Base-by-base conservation (phyloP, 1,284 basidiomycete species). In the Schizophyllum amplum region DNA sequence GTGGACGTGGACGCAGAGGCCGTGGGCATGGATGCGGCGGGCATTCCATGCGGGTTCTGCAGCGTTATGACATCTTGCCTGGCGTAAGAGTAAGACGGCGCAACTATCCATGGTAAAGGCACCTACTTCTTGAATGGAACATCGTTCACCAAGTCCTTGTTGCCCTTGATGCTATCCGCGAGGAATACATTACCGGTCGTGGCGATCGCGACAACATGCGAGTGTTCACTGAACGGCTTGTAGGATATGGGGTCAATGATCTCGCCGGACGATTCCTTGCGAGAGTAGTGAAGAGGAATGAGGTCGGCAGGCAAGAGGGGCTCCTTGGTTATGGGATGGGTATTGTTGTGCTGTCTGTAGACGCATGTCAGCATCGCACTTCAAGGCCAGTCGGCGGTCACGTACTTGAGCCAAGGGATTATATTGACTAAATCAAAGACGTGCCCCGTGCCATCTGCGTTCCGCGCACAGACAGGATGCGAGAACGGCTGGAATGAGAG, bases 101-200 rank as follows among this genome's bases (percentile, higher is more conserved):
- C 54, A 48, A 53, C 51, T 52, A 24, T 48, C 23, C 46, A 59
- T 24, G n/a, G 49, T 47, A 23, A 57, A 46, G 0, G 61, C 3
- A 67, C 74, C 47, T 60, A 91, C 90, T 87, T 91, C 71, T 88
- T 90, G 71, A 97, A 96, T 6, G 86, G 79, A 57, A 87, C 80
- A 66, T 98, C 97, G 23, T 79, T 83, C 5, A 99, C 77, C 15
- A 99, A 75, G 71, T 99, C 97, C 60, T 79, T 81, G 65, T 91
- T 89, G 26, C 85, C 87, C 70, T 92, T 97, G 64, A 98, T 80
- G 61, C 97, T 94, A 52, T 95, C 94, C 5, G 86, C 86, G 11
- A 93, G 77, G 68, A 90, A 97, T 1, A 97, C 94, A 67, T 97
- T 96, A 5, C 94, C 94, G 0, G 93, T 95, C 2, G 84, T 90